These are phyloP conservation scores for Phlyctochytrium planicorne DNA, from an alignment of 192 early-diverging fungal species.

Conservation along the genomic window DNA sequence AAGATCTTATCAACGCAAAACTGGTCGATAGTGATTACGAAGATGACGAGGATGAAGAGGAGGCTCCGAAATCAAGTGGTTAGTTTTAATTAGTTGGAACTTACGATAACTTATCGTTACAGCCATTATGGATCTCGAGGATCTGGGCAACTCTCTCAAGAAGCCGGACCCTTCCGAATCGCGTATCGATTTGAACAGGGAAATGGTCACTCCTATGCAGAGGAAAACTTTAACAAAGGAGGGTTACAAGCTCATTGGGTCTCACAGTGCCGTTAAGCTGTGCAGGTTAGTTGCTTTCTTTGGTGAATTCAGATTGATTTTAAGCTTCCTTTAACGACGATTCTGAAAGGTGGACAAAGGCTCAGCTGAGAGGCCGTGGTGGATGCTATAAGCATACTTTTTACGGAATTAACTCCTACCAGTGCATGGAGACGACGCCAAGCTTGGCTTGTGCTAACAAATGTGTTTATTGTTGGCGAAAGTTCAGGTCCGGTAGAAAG, in stretches of 20 bases:
- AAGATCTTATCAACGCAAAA: slow-evolving; percentile 4
- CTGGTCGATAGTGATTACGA: slow-evolving; percentile 30
- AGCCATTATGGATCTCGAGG: slow-evolving; percentile 72
- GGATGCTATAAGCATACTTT: slow-evolving; percentile 79
- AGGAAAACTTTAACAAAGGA: slow-evolving; percentile 69
- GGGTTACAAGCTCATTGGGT: slow-evolving; percentile 70
- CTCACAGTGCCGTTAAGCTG: slow-evolving; percentile 73
- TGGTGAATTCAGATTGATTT: too few species aligned
- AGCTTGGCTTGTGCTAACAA: slow-evolving; percentile 77
- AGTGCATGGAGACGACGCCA: slow-evolving; percentile 77
- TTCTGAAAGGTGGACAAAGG: slow-evolving; percentile 60
- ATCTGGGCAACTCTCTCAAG: slow-evolving; percentile 57
- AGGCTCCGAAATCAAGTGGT: slow-evolving; percentile 49
- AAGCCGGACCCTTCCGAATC: slow-evolving; percentile 20
- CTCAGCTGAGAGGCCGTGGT: slow-evolving; percentile 65
- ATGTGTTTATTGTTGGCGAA: slow-evolving; percentile 65
- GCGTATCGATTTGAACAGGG: slow-evolving; percentile 45
- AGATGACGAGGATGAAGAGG: slow-evolving; percentile 46
- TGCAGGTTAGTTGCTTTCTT: slow-evolving; percentile 40
- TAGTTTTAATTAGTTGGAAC: too few species aligned
- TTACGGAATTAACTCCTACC: slow-evolving; percentile 72
- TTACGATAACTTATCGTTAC: slow-evolving; percentile 22
- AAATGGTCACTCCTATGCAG: slow-evolving; percentile 72
- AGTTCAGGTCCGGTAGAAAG: too few species aligned
- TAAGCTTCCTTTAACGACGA: too few species aligned